Percentiles rank a stretch among this genome's conserved stretches.
phyloP scores from a whole-genome alignment of 495 filamentous ascomycete genomes.

The Penicillium riverlandense region DNA sequence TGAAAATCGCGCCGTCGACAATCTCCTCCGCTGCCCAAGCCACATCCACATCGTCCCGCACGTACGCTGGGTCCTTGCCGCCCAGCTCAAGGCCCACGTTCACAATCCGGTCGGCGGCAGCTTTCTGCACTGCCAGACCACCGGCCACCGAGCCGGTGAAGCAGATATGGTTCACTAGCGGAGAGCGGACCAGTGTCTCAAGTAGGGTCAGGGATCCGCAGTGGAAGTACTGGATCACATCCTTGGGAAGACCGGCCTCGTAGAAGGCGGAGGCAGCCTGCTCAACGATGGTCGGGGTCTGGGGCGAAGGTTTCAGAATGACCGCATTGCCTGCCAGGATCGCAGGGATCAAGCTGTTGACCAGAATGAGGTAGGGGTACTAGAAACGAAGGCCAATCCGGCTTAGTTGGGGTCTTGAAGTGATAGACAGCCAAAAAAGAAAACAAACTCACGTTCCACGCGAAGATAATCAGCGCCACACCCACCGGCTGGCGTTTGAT shows the following conservation, averaged over 20 bases:
- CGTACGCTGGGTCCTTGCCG: slow-evolving; percentile 88
- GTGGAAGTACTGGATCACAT: slow-evolving; percentile 86
- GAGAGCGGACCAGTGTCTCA: slow-evolving; percentile 64
- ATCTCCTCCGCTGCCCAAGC: slow-evolving; percentile 89
- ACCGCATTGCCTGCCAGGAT: slow-evolving; percentile 81
- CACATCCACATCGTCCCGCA: slow-evolving; percentile 78
- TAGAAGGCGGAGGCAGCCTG: slow-evolving; percentile 66
- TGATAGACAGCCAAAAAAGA: not conserved
- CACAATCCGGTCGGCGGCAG: slow-evolving; percentile 71
- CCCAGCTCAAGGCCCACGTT: slow-evolving; percentile 84
- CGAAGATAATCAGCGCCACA: slow-evolving; percentile 79
- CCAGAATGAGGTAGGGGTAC: slow-evolving; percentile 89
- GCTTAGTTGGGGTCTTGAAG: not conserved
- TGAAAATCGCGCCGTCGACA: slow-evolving; percentile 87
- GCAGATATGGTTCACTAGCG: slow-evolving; percentile 67
- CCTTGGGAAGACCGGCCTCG: slow-evolving; percentile 69
- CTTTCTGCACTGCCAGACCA: slow-evolving; percentile 76
- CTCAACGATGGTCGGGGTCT: slow-evolving; percentile 86
- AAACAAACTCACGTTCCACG: slow-evolving; percentile 73
- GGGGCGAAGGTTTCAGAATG: slow-evolving; percentile 87
- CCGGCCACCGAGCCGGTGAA: slow-evolving; percentile 93
- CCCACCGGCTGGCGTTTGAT: slow-evolving; percentile 83
- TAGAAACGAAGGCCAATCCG: slow-evolving; percentile 17
- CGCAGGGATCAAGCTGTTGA: slow-evolving; percentile 86
- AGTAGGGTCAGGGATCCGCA: slow-evolving; percentile 65